phyloP scores from a whole-genome alignment of 2,329 filamentous ascomycete species.

The Ceratocystis huliohia region DNA sequence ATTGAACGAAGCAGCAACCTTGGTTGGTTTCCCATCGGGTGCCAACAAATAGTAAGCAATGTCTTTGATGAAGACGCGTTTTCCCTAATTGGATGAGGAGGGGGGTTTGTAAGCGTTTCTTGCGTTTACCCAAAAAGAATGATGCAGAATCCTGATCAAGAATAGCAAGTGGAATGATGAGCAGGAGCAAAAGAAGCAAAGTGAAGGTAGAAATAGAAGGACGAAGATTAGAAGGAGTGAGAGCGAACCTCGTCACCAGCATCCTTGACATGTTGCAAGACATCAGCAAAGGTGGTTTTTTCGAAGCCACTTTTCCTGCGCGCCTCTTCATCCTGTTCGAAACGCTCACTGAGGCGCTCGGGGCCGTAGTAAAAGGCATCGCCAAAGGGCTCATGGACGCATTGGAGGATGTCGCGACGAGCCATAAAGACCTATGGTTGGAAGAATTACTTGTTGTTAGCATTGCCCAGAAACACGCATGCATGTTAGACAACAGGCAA shows the following conservation, averaged over 20 bases:
- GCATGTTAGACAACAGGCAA: constrained; percentile 26
- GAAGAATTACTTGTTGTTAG: neutral
- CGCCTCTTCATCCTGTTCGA: constrained; percentile 50
- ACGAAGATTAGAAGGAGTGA: constrained; percentile 1
- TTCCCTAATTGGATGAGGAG: constrained; percentile 44
- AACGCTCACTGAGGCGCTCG: constrained; percentile 70
- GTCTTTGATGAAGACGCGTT: constrained; percentile 95
- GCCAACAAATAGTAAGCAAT: constrained; percentile 88
- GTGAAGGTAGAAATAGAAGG: neutral
- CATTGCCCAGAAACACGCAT: constrained; percentile 6
- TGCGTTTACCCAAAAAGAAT: constrained; percentile 3
- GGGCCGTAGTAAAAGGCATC: constrained; percentile 95
- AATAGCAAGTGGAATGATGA: neutral
- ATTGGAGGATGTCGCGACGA: constrained; percentile 64
- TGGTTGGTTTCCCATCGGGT: constrained; percentile 52
- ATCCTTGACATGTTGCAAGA: constrained; percentile 62
- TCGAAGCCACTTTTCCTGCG: constrained; percentile 52
- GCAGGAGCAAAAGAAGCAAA: constrained; percentile 8
- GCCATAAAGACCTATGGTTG: constrained; percentile 81
- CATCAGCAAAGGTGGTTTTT: constrained; percentile 58
- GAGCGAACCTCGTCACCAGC: constrained; percentile 55
- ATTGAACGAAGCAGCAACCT: constrained; percentile 68
- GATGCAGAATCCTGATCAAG: neutral
- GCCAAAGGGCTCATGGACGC: constrained; percentile 90
- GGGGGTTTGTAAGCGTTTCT: constrained; percentile 20